Percentiles rank a stretch among this genome's conserved stretches.
These are phyloP conservation scores for Loxodes magnus DNA, from an alignment of 73 alveolate genomes.

Conservation along the genomic window DNA sequence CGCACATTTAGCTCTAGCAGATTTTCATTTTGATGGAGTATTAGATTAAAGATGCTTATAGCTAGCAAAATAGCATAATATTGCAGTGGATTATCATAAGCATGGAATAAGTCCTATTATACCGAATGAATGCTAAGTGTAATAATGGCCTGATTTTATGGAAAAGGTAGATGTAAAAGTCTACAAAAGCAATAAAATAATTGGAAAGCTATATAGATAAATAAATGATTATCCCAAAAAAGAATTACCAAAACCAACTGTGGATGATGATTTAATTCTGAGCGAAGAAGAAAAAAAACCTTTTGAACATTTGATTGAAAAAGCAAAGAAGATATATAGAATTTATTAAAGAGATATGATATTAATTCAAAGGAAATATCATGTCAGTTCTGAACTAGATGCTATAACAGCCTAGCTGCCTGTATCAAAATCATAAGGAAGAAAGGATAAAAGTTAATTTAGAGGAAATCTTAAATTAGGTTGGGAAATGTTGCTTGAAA, in stretches of 20 bases:
- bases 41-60: slow-evolving; percentile 46
- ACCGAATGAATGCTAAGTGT: slow-evolving; percentile 30
- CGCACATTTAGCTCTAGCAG: slow-evolving; percentile 72
- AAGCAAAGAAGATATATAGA: slow-evolving; percentile 31
- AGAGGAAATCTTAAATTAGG: not conserved
- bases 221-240: slow-evolving; percentile 26
- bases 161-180: slow-evolving; percentile 40
- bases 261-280: slow-evolving; percentile 18
- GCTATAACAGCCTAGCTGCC: slow-evolving; percentile 15
- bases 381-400: slow-evolving; percentile 45
- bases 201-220: slow-evolving; percentile 52
- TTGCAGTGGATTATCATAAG: slow-evolving; percentile 82
- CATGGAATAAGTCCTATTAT: slow-evolving; percentile 43
- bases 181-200: slow-evolving; percentile 48
- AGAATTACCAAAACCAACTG: slow-evolving; percentile 27
- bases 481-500: slow-evolving; percentile 4
- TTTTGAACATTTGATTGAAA: slow-evolving; percentile 25
- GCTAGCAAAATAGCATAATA: slow-evolving; percentile 55
- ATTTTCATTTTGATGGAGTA: slow-evolving; percentile 37
- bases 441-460: not conserved
- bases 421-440: not conserved
- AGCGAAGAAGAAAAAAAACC: slow-evolving; percentile 27
- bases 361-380: no score
- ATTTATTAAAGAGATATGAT: slow-evolving; percentile 37
- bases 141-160: slow-evolving; percentile 80